A percentile compares a stretch with the other conserved stretches of the same genome.
Evolutionary conservation across 139 green algal species (phyloP).

Genomic region (Coelastrella sp.): DNA sequence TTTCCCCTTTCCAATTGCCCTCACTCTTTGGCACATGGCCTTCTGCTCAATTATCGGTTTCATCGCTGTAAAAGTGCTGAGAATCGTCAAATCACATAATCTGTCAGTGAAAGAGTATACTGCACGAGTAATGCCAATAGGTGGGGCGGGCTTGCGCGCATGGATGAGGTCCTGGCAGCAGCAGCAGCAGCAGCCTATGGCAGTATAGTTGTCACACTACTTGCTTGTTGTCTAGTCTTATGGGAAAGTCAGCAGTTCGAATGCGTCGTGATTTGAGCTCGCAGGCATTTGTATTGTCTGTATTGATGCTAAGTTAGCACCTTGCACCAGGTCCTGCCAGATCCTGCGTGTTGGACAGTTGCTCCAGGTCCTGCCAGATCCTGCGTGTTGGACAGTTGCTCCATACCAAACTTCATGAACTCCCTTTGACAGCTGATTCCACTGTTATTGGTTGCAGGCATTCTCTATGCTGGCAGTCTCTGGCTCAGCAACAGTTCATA

Average conservation of each 20-base stretch:
- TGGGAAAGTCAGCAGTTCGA: not conserved
- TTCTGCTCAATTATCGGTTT: slow-evolving; percentile 87
- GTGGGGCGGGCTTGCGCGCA: slow-evolving; percentile 28
- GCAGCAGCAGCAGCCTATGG: not conserved
- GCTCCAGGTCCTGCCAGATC: not conserved
- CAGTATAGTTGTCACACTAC: not conserved
- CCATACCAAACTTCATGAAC: not conserved
- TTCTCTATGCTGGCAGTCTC: slow-evolving; percentile 90
- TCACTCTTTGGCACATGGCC: slow-evolving; percentile 92
- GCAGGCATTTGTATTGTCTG: no score
- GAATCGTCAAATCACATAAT: slow-evolving; percentile 78
- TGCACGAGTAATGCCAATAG: slow-evolving; percentile 77
- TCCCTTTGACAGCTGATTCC: slow-evolving; percentile 22
- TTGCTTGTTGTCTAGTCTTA: not conserved
- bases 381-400: not conserved
- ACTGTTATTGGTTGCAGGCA: slow-evolving; percentile 57
- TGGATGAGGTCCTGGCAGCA: not conserved
- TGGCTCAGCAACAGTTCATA: slow-evolving; percentile 98
- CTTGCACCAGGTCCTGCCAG: not conserved
- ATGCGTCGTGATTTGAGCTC: no score
- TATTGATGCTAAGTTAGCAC: no score
- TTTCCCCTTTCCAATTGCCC: slow-evolving; percentile 92
- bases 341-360: not conserved
- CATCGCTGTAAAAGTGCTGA: slow-evolving; percentile 69
- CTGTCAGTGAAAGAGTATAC: slow-evolving; percentile 80